A percentile compares a stretch with the other conserved stretches of the same genome.
Conservation (phyloP, 2,329 filamentous ascomycete genomes). For the Drechslera avenae region DNA sequence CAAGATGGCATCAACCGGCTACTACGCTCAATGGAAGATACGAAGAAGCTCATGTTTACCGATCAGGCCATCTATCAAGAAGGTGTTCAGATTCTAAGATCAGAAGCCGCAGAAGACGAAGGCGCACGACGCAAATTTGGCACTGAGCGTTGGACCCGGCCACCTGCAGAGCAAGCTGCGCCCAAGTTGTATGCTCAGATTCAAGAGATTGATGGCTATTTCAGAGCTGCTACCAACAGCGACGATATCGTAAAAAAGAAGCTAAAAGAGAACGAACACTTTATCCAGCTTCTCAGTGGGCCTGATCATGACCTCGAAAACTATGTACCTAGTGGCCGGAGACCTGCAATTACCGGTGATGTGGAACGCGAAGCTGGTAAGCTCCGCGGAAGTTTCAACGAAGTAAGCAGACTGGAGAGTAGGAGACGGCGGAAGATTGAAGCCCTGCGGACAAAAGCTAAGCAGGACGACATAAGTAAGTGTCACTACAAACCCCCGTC, state of each 20-base stretch:
- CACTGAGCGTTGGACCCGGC: constrained; percentile 81
- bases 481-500: constrained; percentile 13
- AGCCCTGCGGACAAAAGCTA: constrained; percentile 75
- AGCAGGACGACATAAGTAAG: constrained; percentile 82
- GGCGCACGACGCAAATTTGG: constrained; percentile 77
- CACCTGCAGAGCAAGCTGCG: constrained; percentile 70
- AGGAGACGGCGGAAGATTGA: constrained; percentile 80
- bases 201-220: constrained; percentile 83
- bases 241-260: constrained; percentile 78
- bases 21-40: constrained; percentile 81
- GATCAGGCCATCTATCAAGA: constrained; percentile 82
- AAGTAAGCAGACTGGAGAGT: constrained; percentile 81
- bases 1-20: constrained; percentile 82
- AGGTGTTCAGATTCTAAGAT: constrained; percentile 75
- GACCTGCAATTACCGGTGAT: constrained; percentile 76
- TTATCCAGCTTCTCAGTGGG: constrained; percentile 77
- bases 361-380: constrained; percentile 79
- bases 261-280: constrained; percentile 73
- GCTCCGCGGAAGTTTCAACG: constrained; percentile 80
- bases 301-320: constrained; percentile 82
- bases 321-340: constrained; percentile 84
- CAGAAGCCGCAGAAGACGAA: constrained; percentile 84
- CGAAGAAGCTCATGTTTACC: constrained; percentile 82
- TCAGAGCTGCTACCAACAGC: constrained; percentile 71
- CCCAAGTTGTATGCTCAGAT: constrained; percentile 75